phyloP scores from a whole-genome alignment of 495 filamentous ascomycete species.

The Rostrohypoxylon terebratum region DNA sequence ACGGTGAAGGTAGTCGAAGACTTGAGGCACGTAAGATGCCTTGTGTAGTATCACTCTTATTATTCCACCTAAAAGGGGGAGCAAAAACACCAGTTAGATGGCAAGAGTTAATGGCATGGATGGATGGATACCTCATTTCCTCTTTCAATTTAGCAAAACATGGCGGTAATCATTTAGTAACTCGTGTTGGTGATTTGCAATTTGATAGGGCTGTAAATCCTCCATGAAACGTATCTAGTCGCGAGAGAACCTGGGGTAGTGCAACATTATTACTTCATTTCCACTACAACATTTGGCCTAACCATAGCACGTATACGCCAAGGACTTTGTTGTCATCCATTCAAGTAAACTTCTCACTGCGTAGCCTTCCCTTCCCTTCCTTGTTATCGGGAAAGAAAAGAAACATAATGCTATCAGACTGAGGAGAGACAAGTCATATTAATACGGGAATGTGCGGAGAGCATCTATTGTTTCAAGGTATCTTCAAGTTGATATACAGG shows the following conservation, averaged over 20 bases:
- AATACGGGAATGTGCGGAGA: not conserved
- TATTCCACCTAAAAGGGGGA: not conserved
- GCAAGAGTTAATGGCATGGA: not conserved
- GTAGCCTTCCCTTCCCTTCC: not conserved
- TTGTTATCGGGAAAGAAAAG: too few relatives aligned
- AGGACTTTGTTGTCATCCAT: not conserved
- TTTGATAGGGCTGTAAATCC: not conserved
- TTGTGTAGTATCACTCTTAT: not conserved
- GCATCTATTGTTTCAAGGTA: not conserved
- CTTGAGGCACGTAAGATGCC: too few relatives aligned
- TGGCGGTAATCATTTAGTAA: not conserved
- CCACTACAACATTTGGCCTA: not conserved
- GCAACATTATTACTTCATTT: conserved; percentile 7
- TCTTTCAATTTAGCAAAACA: not conserved
- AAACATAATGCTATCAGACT: too few relatives aligned
- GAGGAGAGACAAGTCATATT: not conserved
- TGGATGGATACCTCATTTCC: not conserved
- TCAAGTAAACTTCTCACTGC: too few relatives aligned
- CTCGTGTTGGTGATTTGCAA: not conserved
- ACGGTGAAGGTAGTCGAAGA: not conserved
- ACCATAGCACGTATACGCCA: not conserved
- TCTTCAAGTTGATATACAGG: conserved; percentile 12
- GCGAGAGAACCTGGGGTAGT: not conserved
- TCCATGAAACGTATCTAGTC: conserved; percentile 20
- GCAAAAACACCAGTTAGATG: not conserved